phyloP scores from a whole-genome alignment of 305 asterid species.

The Stenogyne calaminthoides region DNA sequence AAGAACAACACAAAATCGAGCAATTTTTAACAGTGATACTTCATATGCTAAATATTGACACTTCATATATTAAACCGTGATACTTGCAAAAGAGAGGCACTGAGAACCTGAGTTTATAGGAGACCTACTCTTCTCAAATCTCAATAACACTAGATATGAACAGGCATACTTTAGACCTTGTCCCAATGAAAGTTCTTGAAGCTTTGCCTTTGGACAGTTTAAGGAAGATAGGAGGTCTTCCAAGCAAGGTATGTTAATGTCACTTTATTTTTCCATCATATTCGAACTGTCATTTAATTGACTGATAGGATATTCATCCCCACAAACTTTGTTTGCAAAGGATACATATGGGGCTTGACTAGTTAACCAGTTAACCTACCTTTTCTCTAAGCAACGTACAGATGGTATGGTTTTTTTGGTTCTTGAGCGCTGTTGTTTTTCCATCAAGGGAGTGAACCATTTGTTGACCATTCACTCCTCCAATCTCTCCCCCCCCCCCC shows the following conservation, averaged over 20 bases:
- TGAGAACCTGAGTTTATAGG: no score
- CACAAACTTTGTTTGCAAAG: slow-evolving; percentile 2
- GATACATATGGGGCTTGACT: not conserved
- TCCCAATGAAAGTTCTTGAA: slow-evolving; percentile 82
- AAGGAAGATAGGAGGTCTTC: slow-evolving; percentile 70
- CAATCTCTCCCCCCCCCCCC: no score
- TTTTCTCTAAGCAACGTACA: not conserved
- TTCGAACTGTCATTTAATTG: not conserved
- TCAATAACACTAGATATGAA: slow-evolving; percentile 25
- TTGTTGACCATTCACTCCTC: not conserved
- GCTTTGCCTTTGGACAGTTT: slow-evolving; percentile 49
- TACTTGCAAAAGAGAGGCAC: no score
- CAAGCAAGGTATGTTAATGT: slow-evolving; percentile 53
- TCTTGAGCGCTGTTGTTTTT: no score
- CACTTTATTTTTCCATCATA: slow-evolving; percentile 3
- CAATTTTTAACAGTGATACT: no score
- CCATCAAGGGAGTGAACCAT: no score
- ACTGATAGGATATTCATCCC: not conserved
- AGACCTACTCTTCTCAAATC: not conserved
- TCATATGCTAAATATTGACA: no score
- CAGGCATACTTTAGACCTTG: slow-evolving; percentile 80
- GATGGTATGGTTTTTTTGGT: not conserved
- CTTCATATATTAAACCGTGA: no score
- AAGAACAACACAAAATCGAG: no score
- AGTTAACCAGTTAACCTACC: not conserved